Base-by-base conservation (phyloP, 371 early-diverging fungal species). In the Mortierella sp. region DNA sequence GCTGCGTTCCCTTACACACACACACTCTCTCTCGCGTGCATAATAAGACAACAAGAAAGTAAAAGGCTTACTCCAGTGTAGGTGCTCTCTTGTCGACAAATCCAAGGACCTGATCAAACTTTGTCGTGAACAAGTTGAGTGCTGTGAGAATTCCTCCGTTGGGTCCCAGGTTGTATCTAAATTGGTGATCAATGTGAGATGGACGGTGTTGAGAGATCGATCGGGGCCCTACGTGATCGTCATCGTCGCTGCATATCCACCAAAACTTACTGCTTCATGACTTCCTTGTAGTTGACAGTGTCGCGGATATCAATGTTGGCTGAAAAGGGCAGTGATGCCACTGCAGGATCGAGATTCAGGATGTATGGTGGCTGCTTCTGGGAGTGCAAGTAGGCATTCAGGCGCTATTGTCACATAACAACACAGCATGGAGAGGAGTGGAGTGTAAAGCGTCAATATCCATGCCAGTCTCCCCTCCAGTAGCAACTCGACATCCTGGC, bases 291-390 rank as follows among this genome's bases (percentile, higher is more conserved):
- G 80, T 99, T 94, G 47, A 99, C 93, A 1, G 96, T 95, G 79
- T 99, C 99, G 45, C 98, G 85, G 65, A 99, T 99, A 81, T 99
- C 99, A 57, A 98, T 95, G 79, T 99, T 98, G 57, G 97, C 91
- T 12, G 94, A 90, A 82, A 95, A 99, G 28, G 98, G 98, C 29
- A 98, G 83, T 34, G 93, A 81, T 3, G 85, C 74, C 0, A 98
- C 98, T 9, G 99, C 99, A 12, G 99, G 99, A 85, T 99, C 99
- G 67, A 99, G 86, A 84, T 99, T 99, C 49, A 99, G 81, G 16
- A 95, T 89, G 79, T 96, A 99, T 22, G 92, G 92, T 21, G 93
- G 86, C 53, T 85, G 86, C 70, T 91, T 90, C 63, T 86, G 82
- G 40, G 85, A 78, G 78, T 92, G 93, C 67, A 97, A 71, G 66